Evolutionary conservation across 148 eudicot genomes (phyloP), one percentile per base, ranked within the genome.

Genomic region (Beta vulgaris): DNA sequence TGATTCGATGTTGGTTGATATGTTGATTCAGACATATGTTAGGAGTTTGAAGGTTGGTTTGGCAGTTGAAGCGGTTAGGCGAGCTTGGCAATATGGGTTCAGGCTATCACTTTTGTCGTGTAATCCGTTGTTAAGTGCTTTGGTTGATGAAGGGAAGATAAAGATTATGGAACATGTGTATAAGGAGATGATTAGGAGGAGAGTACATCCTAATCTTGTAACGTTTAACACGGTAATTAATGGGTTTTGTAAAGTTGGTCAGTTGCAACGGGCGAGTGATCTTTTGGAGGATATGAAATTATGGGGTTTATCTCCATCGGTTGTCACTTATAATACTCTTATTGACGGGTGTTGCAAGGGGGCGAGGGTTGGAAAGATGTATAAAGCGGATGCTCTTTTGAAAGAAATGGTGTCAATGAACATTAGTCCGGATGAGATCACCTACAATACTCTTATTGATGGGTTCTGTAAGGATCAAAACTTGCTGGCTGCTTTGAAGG

Each of bases 391-490:
- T 74, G 81, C 81, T n/a, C 69, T 91, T 48, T 65, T 91, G 76
- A 91, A 84, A 79, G 92, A 91, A 35, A 91, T 91, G 97, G 80
- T 82, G 63, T 73, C 82, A 6, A 72, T 71, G 75, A 82, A 82
- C 19, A 74, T 92, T 11, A 72, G 48, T 16, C 94, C 92, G 0
- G 81, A 83, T 86, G 89, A 85, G 59, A 79, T 85, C 44, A 90
- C 97, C 11, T 90, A 78, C 66, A 90, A 83, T 73, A 84, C 74
- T 68, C 85, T 92, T 18, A 87, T 92, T 43, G 77, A 88, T 48
- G 97, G 94, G 58, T 88, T 84, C 54, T 92, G 97, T 74, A 88
- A 82, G 82, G 94, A 90, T 72, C 83, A 73, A 57, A 90, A 83
- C 68, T 66, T 92, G 25, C 28, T 70, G 32, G 85, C 87, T 53